Conservation (phyloP, 2,329 filamentous ascomycete genomes). For the Bipolaris oryzae region DNA sequence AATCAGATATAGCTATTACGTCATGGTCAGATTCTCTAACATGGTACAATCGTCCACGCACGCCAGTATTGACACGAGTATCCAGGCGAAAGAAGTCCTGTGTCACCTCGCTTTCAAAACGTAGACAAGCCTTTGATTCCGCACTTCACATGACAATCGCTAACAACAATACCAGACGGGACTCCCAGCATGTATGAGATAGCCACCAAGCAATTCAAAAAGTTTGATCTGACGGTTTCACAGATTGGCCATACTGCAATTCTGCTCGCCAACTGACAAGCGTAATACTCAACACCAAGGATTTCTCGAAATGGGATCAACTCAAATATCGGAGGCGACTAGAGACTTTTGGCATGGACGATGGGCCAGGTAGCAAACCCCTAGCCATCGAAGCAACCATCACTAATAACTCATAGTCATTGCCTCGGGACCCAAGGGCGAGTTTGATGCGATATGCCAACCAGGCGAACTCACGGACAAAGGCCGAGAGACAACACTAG, state of each 20-base stretch:
- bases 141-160: not conserved
- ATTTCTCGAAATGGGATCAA: conserved; percentile 61
- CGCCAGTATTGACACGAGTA: conserved; percentile 8
- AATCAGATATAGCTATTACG: conserved; percentile 42
- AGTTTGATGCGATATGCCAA: conserved; percentile 75
- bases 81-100: conserved; percentile 77
- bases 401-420: conserved; percentile 52
- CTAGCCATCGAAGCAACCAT: not conserved
- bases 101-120: conserved; percentile 87
- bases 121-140: conserved; percentile 50
- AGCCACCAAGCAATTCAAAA: not conserved
- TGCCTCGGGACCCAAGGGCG: conserved; percentile 69
- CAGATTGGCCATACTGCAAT: conserved; percentile 89
- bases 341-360: conserved; percentile 76
- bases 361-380: conserved; percentile 55
- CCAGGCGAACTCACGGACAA: conserved; percentile 59
- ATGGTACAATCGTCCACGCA: not conserved
- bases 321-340: conserved; percentile 72
- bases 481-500: conserved; percentile 57
- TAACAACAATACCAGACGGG: conserved; percentile 33
- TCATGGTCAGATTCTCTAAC: conserved; percentile 40
- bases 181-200: conserved; percentile 39
- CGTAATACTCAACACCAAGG: conserved; percentile 62
- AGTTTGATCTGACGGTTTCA: conserved; percentile 9
- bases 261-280: conserved; percentile 73